Conservation (phyloP, 441 rosid genomes). For the Aleurites moluccanus region DNA sequence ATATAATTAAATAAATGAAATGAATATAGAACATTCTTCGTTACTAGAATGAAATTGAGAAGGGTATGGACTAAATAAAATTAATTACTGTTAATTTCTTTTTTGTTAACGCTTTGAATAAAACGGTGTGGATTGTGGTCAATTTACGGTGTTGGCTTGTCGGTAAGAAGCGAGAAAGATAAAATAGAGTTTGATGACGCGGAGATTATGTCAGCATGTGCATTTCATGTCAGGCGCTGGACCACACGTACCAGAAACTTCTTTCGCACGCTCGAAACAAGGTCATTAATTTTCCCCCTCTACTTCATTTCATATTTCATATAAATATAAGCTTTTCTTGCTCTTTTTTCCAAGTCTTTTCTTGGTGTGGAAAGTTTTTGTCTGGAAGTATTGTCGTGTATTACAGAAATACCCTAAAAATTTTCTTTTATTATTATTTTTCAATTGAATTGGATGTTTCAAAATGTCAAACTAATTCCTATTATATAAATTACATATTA, state of each 20-base stretch:
- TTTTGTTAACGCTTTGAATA: not conserved
- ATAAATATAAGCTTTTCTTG: too few relatives aligned
- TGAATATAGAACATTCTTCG: too few relatives aligned
- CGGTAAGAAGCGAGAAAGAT: conserved; percentile 32
- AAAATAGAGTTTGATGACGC: conserved; percentile 41
- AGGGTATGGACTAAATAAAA: not conserved
- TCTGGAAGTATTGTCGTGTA: not conserved
- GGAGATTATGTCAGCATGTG: conserved; percentile 38
- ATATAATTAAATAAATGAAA: not conserved
- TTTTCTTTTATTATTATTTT: not conserved
- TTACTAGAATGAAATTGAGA: too few relatives aligned
- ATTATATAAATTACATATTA: too few relatives aligned
- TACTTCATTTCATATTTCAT: not conserved
- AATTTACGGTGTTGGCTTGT: conserved; percentile 30
- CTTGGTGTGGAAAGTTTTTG: not conserved
- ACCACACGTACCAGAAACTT: conserved; percentile 34
- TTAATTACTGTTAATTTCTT: too few relatives aligned
- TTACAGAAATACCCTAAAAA: conserved; percentile 4
- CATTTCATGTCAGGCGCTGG: not conserved
- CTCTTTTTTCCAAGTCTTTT: too few relatives aligned
- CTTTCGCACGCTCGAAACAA: conserved; percentile 32
- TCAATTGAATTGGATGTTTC: not conserved
- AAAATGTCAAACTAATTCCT: not conserved
- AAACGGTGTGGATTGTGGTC: conserved; percentile 26
- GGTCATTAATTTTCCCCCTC: not conserved